Percentiles rank a stretch among this genome's conserved stretches.
Conservation (phyloP, 2,329 filamentous ascomycete species). For the Sporothrix protearum region DNA sequence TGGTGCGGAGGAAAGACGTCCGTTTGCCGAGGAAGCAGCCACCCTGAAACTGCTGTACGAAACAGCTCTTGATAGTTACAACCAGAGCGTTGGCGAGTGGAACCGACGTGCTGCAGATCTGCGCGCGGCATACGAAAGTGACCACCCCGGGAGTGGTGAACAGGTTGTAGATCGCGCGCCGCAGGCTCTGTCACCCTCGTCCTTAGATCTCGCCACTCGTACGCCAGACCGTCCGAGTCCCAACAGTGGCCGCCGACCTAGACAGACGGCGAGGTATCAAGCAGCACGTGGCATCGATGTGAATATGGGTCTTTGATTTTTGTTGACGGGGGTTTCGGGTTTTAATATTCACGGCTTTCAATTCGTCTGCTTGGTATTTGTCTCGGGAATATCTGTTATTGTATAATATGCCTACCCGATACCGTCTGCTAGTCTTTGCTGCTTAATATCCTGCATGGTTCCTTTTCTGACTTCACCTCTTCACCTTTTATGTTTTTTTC, state of each 20-base stretch:
- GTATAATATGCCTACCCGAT: background rate
- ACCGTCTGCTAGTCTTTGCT: background rate
- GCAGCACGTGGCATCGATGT: slow-evolving; percentile 39
- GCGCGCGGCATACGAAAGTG: slow-evolving; percentile 50
- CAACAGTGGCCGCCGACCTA: slow-evolving; percentile 10
- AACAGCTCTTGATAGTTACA: slow-evolving; percentile 56
- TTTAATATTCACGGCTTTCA: background rate
- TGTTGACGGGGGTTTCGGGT: background rate
- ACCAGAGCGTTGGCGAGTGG: slow-evolving; percentile 64
- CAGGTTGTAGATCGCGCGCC: slow-evolving; percentile 28
- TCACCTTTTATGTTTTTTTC: no score
- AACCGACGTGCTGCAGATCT: slow-evolving; percentile 52
- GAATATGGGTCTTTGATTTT: slow-evolving; percentile 31
- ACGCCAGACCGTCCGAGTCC: slow-evolving; percentile 32
- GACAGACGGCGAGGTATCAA: slow-evolving; percentile 36
- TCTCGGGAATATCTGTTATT: background rate
- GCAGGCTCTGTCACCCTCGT: background rate
- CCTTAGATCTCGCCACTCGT: slow-evolving; percentile 30
- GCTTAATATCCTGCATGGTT: background rate
- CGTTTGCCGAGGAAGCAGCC: slow-evolving; percentile 72
- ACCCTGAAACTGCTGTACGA: slow-evolving; percentile 65
- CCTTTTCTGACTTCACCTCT: no score
- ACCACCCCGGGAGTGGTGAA: slow-evolving; percentile 43
- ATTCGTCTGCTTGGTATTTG: background rate
- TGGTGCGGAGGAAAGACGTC: slow-evolving; percentile 64